Evolutionary conservation across 306 rosid genomes (phyloP), one percentile per base, ranked within the genome.

Genomic region (Cyamopsis tetragonoloba): DNA sequence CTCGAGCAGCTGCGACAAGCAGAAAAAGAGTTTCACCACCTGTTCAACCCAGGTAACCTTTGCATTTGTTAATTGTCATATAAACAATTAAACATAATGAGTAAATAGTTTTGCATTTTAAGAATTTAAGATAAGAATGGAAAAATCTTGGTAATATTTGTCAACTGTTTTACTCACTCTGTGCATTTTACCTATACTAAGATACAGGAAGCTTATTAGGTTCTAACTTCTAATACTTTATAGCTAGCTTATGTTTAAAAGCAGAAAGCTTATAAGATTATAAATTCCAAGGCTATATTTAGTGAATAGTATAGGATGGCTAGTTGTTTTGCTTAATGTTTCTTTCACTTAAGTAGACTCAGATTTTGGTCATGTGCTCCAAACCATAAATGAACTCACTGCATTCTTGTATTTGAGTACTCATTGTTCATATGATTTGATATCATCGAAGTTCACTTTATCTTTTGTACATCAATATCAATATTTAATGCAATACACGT

Each of bases 11-110:
- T 8, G 68, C 28, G 15, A 22, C 61, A 26, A 28, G 24, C 23
- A 48, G 56, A 35, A 37, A 35, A 57, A 78, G 70, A 47, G 58
- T 43, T 68, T 17, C 70, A 39, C 17, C 34, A 8, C 77, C 19
- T 4, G 51, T 34, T 67, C 61, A 68, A 19, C 56, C 72, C 39
- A 68, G 84, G 80, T 77, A 41, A 31, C 12, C 15, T 60, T 12
- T 53, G n/a, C n/a, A n/a, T n/a, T n/a, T n/a, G n/a, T n/a, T 34
- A n/a, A 5, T 24, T 61, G 54, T 26, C 35, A 26, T 15, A 13
- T 44, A 9, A 66, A 15, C 35, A 26, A 12, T 11, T 44, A 9
- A 66, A 15, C 61, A 61, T 60, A 28, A 12, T 23, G 31, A 31
- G 7, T 41, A 14, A 44, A 12, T 37, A 9, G 3, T 11, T 28